These are phyloP conservation scores for Solanum pimpinellifolium DNA, from an alignment of 257 asterid species.

Conservation along the genomic window DNA sequence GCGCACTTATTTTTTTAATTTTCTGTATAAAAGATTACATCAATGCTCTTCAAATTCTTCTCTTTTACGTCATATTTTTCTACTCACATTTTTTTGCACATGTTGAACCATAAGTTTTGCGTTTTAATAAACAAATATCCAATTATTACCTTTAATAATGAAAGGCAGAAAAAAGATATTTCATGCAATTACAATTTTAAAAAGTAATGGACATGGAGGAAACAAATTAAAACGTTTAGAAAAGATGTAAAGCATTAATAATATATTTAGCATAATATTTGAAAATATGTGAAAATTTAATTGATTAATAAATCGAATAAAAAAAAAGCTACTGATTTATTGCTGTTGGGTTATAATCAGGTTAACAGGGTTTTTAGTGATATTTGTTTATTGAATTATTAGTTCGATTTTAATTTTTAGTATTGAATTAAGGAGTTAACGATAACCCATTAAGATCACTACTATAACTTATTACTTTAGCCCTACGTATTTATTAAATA, in stretches of 20 bases:
- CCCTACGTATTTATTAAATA: no score
- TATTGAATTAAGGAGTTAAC: no score
- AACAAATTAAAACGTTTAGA: background rate
- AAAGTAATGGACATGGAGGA: background rate
- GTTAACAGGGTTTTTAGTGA: no score
- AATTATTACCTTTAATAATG: background rate
- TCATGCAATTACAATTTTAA: background rate
- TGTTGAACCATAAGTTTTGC: background rate
- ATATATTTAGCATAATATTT: no score
- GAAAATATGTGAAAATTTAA: accelerated
- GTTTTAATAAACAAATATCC: background rate
- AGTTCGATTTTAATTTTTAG: no score
- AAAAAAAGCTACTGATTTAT: no score
- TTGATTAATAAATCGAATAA: no score
- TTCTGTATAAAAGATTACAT: background rate
- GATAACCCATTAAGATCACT: no score
- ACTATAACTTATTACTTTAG: no score
- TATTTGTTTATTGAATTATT: no score
- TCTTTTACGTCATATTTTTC: background rate
- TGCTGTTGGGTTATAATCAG: no score
- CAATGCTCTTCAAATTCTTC: background rate
- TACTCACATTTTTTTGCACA: background rate
- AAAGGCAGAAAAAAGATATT: background rate
- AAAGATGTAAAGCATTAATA: background rate
- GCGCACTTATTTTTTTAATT: background rate